Base-by-base conservation (phyloP, 2,329 filamentous ascomycete species). In the Alternaria incomplexa region DNA sequence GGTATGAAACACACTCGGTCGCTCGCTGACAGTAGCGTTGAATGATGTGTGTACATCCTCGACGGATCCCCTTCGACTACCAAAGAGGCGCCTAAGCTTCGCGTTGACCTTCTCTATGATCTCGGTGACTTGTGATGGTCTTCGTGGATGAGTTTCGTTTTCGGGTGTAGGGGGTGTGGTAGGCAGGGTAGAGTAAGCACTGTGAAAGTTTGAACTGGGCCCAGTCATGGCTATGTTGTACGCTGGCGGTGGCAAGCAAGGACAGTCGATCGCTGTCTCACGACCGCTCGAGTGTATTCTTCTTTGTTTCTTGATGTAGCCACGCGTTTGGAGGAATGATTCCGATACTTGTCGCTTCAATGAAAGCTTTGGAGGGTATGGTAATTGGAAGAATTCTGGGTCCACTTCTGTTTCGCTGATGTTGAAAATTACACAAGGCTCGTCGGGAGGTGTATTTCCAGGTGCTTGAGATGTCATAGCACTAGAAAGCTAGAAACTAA, bases 41-140 rank as follows among this genome's bases (percentile, higher is more conserved):
- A 9, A 4, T 30, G 50, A 32, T 9, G 45, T 26, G 17, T n/a
- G 6, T 26, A 22, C 50, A 36, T 50, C 61, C 22, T 55, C 56
- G 17, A 26, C 7, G 20, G 61, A 59, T 22, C 50, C 56, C 22
- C 50, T 63, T 23, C 61, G 56, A 43, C 26, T 55, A 10, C 51
- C 45, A n/a, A 63, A 63, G 10, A 63, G 44, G 10, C 56, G 50
- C 6, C 48, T 55, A 17, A 63, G 56, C 22, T 32, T 46, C 5
- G 17, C 6, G 22, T 54, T 62, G 12, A 58, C 43, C 48, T 47
- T 48, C 15, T 63, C 56, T 22, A 60, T 48, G 11, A 60, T 25
- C 36, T 63, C 61, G 26, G 20, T 22, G 4, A 63, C 56, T 32
- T 63, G 61, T 26, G 56, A 55, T 12, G 45, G 50, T 28, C 56